Evolutionary conservation across 2,329 filamentous ascomycete genomes (phyloP), one percentile per base, ranked within the genome.

Genomic region (Phoma sp.): DNA sequence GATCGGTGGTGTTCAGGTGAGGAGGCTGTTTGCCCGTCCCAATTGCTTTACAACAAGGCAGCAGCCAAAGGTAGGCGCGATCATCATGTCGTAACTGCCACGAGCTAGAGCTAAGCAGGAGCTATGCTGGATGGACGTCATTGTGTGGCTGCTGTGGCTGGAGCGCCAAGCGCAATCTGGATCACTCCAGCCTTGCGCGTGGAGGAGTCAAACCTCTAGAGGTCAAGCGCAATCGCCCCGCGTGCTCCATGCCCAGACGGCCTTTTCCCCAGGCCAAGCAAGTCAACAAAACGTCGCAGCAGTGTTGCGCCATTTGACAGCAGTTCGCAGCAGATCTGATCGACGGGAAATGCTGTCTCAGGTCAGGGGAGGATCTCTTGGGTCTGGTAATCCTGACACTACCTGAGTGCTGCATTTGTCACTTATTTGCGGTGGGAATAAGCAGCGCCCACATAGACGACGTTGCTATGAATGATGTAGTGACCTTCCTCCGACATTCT

Each of bases 231-330:
- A 40, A 33, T 44, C 53, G 35, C 53, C 52, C 22, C 52, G 30
- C 36, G 32, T 38, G 27, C 52, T 51, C 47, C 47, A 52, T 52
- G 53, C 53, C 53, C 47, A 56, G 53, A 39, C 52, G 47, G 36
- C 35, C n/a, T 49, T 30, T 30, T 47, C 47, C 53, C 53, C 47
- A 52, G 53, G 53, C 53, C 53, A 56, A 56, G 53, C 30, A 47
- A 47, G 43, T 56, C 53, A 52, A 50, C 47, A 43, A 36, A 43
- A 43, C 33, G 47, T 51, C 37, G 27, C 47, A 44, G 36, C 32
- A 24, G 27, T 29, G 9, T 39, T n/a, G 46, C 45, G 52, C 42
- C 46, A 55, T 24, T 46, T 55, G 52, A 50, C 42, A 50, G 41
- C 37, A 50, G 52, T 55, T 50, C 37, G 47, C 52, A 54, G 40